Conservation (phyloP, 805 yeast genomes). For the Yamadazyma sp. region DNA sequence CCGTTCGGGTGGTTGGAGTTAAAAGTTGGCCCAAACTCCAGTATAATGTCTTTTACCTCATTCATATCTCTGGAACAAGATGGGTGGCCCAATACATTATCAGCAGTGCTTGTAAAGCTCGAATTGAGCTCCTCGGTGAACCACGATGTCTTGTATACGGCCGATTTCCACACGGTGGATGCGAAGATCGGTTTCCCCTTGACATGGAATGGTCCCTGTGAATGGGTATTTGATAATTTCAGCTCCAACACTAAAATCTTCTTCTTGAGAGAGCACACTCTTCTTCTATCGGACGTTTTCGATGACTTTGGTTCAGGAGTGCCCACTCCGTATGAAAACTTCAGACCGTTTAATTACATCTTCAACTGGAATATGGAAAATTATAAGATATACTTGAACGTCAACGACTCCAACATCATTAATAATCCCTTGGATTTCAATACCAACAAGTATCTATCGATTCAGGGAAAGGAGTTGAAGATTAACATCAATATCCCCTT, state of each 20-base stretch:
- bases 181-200: constrained; percentile 70
- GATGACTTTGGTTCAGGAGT: constrained; percentile 77
- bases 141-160: constrained; percentile 73
- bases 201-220: constrained; percentile 76
- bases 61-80: constrained; percentile 50
- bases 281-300: constrained; percentile 67
- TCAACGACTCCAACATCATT: constrained; percentile 85
- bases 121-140: constrained; percentile 83
- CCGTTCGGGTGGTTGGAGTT: constrained; percentile 94
- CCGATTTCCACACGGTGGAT: constrained; percentile 54
- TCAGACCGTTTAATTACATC: constrained; percentile 67
- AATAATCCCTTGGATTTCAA: constrained; percentile 83
- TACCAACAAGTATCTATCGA: constrained; percentile 73
- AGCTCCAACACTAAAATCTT: constrained; percentile 59
- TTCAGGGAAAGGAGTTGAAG: constrained; percentile 61
- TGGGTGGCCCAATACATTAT: constrained; percentile 55
- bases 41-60: constrained; percentile 45
- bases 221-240: constrained; percentile 60
- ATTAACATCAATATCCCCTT: constrained; percentile 58
- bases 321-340: constrained; percentile 69
- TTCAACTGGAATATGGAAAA: constrained; percentile 58
- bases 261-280: constrained; percentile 77
- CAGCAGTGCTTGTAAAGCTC: constrained; percentile 48
- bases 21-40: constrained; percentile 55
- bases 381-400: constrained; percentile 67